Conservation (phyloP, 2,329 filamentous ascomycete species). For the Paecilomyces niveus region DNA sequence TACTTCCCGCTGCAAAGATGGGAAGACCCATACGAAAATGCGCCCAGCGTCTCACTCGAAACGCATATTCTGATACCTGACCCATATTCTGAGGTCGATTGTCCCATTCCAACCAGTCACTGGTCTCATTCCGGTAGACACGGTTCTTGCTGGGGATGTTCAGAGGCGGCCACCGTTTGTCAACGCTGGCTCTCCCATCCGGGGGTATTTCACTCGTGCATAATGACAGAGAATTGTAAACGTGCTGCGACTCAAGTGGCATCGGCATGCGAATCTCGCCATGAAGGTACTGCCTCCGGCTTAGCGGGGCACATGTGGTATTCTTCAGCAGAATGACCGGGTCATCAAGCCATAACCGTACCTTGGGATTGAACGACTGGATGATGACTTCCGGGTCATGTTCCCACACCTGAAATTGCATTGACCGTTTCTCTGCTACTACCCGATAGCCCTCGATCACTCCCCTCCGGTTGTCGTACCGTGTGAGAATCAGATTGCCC, state of each 20-base stretch:
- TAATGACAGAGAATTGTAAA: conserved; percentile 63
- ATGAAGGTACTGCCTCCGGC: conserved; percentile 15
- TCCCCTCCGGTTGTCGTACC: conserved; percentile 65
- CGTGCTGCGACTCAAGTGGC: conserved; percentile 42
- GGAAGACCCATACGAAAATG: conserved; percentile 51
- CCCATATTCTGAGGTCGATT: conserved; percentile 46
- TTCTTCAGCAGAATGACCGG: conserved; percentile 57
- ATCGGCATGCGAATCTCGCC: conserved; percentile 50
- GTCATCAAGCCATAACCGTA: conserved; percentile 66
- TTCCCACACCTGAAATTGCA: conserved; percentile 57
- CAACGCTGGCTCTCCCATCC: conserved; percentile 28
- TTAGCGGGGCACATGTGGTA: conserved; percentile 5
- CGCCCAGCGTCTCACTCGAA: conserved; percentile 71
- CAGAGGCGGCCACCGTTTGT: conserved; percentile 68
- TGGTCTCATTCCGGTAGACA: conserved; percentile 44
- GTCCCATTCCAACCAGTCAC: conserved; percentile 36
- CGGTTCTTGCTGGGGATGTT: conserved; percentile 59
- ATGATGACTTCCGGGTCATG: conserved; percentile 60
- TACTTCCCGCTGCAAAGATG: conserved; percentile 15
- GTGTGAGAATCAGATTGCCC: conserved; percentile 68
- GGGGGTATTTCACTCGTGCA: conserved; percentile 44
- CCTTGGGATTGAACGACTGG: conserved; percentile 62
- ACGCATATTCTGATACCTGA: conserved; percentile 62
- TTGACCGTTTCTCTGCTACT: conserved; percentile 54
- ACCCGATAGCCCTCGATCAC: conserved; percentile 77